Evolutionary conservation across 2,329 filamentous ascomycete genomes (phyloP).

Genomic region (Colletotrichum sp.): DNA sequence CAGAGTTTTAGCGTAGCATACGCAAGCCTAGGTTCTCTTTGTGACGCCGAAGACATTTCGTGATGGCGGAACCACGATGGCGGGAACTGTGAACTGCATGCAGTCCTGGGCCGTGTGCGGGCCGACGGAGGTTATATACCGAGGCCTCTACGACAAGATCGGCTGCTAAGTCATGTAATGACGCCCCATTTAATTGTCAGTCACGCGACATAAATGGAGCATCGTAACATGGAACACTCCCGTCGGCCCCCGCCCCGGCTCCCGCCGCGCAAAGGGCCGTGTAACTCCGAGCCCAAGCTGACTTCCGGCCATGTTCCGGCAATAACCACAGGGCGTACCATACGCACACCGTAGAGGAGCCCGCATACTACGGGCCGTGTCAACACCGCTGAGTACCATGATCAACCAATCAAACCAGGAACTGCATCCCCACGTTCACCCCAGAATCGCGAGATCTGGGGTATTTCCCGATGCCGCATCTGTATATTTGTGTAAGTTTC

Average conservation of each 20-base stretch:
- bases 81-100: neutral
- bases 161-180: neutral
- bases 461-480: neutral
- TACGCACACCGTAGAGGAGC: no score
- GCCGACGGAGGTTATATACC: neutral
- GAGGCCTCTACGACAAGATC: neutral
- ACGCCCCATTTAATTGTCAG: neutral
- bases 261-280: neutral
- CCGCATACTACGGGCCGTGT: neutral
- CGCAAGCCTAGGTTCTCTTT: neutral
- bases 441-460: neutral
- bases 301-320: neutral
- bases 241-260: neutral
- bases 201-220: neutral
- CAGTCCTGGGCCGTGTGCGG: neutral
- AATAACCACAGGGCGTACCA: no score
- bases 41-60: neutral
- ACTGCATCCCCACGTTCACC: neutral
- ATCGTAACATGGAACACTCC: neutral
- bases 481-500: neutral
- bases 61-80: neutral
- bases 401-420: neutral
- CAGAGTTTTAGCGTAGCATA: neutral
- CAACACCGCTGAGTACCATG: neutral
- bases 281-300: neutral